Conservation (phyloP, 495 filamentous ascomycete species). For the Penicilliopsis zonata region DNA sequence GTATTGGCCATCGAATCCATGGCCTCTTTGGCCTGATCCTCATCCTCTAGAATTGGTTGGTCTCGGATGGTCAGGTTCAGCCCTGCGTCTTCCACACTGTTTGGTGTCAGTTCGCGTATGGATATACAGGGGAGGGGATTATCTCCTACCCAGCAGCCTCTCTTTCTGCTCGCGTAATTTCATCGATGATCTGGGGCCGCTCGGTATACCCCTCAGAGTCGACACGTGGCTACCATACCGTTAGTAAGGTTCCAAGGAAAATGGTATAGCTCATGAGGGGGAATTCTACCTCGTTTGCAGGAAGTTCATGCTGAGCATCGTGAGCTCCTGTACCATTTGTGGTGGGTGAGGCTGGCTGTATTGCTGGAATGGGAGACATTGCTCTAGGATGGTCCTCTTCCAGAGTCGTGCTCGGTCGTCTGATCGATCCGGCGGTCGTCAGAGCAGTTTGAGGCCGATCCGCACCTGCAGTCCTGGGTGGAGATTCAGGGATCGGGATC, state of each 20-base stretch:
- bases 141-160: constrained; percentile 58
- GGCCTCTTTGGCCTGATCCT: constrained; percentile 75
- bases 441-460: constrained; percentile 28
- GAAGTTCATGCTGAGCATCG: constrained; percentile 9
- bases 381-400: constrained; percentile 12
- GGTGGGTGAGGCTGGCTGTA: constrained; percentile 8
- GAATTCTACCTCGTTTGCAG: constrained; percentile 14
- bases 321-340: constrained; percentile 21
- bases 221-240: constrained; percentile 25
- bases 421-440: constrained; percentile 16
- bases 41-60: constrained; percentile 88
- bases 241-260: too few species aligned
- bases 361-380: constrained; percentile 11
- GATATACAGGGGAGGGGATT: constrained; percentile 2
- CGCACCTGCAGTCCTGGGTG: constrained; percentile 12
- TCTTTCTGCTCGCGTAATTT: constrained; percentile 71
- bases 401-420: constrained; percentile 20
- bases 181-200: constrained; percentile 55
- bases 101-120: constrained; percentile 12
- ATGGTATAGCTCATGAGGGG: background rate
- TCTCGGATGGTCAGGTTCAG: constrained; percentile 90
- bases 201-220: constrained; percentile 57
- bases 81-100: constrained; percentile 51
- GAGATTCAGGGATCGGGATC: constrained; percentile 29
- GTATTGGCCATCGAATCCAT: constrained; percentile 87